Evolutionary conservation across 1,139 yeast species (phyloP), one percentile per base, ranked within the genome.

Genomic region (Debaryomyces robertsiae): DNA sequence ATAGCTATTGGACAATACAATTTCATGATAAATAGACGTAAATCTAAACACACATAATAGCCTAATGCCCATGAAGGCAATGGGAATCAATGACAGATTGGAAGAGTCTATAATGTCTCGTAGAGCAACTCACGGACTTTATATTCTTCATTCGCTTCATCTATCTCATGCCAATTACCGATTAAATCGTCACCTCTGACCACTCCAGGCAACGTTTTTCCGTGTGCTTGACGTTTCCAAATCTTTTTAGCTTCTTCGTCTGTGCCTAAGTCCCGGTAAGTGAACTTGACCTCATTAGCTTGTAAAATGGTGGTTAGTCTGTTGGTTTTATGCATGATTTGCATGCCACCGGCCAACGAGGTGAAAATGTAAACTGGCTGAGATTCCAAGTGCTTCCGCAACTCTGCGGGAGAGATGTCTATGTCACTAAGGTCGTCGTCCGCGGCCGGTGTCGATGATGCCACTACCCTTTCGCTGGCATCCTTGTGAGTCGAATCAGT

Each of bases 171-270:
- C 84, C 84, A 84, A 57, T 84, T 81, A 4, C 96, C 96, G 50
- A 91, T 84, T 46, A 83, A 79, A 52, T 89, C 96, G 51, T 83
- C 89, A n/a, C 95, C 96, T 55, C 96, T 77, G 19, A 91, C 90
- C 16, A 93, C 77, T n/a, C 94, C 98, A 2, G 98, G 98, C 42
- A 90, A 75, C 2, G 79, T 67, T 54, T 85, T 81, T 4, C 95
- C 96, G 34, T 73, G 73, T 13, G 89, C 75, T 49, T 82, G 78
- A 58, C 94, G 77, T 56, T 82, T 83, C 97, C 98, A 91, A 25
- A 88, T 76, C 52, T 82, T 79, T 58, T 87, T 82, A 13, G 97
- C 97, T 43, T 81, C 84, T 38, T 83, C 90, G 57, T 90, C 95
- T 0, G 96, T 86, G 2, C 96, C 96, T 42, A 91, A 69, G 58